phyloP scores from a whole-genome alignment of 352 stramenopile genomes.

The Phytophthora boehmeriae region DNA sequence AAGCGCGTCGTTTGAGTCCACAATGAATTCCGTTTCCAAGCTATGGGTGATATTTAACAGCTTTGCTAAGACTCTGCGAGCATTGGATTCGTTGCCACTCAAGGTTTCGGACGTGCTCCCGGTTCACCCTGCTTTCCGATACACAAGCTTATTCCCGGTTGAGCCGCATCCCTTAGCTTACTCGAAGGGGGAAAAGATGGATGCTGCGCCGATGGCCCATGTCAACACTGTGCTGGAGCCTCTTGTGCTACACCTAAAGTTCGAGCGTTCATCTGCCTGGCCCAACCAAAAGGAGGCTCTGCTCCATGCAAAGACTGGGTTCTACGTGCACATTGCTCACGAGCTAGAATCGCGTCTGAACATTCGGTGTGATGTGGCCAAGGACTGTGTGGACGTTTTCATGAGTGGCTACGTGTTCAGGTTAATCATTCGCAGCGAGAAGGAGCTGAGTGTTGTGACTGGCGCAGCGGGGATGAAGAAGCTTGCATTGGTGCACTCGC shows the following conservation, averaged over 20 bases:
- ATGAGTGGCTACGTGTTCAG: conserved; percentile 85
- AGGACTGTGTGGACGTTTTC: conserved; percentile 83
- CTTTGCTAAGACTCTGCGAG: conserved; percentile 79
- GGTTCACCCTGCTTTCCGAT: conserved; percentile 82
- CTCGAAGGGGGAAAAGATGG: conserved; percentile 72
- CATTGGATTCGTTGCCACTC: conserved; percentile 82
- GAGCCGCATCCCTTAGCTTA: conserved; percentile 87
- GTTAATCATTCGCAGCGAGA: conserved; percentile 80
- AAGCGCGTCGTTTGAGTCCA: conserved; percentile 68
- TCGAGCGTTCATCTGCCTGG: conserved; percentile 88
- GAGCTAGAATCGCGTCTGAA: conserved; percentile 69
- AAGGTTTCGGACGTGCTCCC: conserved; percentile 84
- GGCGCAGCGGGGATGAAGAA: conserved; percentile 62
- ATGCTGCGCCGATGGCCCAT: conserved; percentile 53
- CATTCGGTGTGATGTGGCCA: conserved; percentile 75
- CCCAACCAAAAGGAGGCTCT: conserved; percentile 83
- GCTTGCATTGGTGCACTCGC: conserved; percentile 62
- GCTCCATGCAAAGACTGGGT: conserved; percentile 84
- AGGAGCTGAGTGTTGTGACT: conserved; percentile 69
- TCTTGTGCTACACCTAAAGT: conserved; percentile 73
- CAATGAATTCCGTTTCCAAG: conserved; percentile 78
- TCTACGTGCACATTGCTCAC: conserved; percentile 89
- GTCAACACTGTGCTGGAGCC: conserved; percentile 82
- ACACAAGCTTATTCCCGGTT: conserved; percentile 86
- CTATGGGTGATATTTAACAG: conserved; percentile 83